phyloP scores from a whole-genome alignment of 345 rosid genomes.

The Euphorbia tirucalli region DNA sequence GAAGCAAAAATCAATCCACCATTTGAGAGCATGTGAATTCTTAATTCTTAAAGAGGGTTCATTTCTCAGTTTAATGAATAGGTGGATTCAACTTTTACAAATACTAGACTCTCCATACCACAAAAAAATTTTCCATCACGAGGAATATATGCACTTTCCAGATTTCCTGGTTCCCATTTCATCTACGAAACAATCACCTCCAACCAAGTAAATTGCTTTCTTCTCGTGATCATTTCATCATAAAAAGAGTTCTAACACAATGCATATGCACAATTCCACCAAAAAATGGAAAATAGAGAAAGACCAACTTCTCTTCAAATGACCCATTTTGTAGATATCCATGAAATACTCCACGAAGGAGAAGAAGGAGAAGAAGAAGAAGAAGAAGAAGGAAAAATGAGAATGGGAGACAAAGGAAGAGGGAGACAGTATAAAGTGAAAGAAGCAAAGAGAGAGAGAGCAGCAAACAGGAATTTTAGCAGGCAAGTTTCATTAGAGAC shows the following conservation, averaged over 20 bases:
- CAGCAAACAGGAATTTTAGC: constrained; percentile 75
- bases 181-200: constrained; percentile 17
- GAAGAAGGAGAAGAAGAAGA: constrained; percentile 46
- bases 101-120: background rate
- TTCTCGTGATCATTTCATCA: constrained; percentile 32
- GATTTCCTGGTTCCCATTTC: constrained; percentile 31
- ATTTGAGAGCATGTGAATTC: background rate
- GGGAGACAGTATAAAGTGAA: constrained; percentile 30
- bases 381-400: constrained; percentile 27
- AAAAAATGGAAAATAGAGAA: constrained; percentile 20
- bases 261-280: background rate
- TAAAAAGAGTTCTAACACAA: background rate
- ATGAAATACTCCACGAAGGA: constrained; percentile 51
- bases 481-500: too few relatives aligned
- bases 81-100: background rate
- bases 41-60: background rate
- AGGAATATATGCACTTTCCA: constrained; percentile 27
- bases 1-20: too few relatives aligned
- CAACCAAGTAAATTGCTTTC: constrained; percentile 1
- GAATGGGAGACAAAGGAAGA: constrained; percentile 29
- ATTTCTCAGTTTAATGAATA: background rate
- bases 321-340: constrained; percentile 62
- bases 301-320: constrained; percentile 18
- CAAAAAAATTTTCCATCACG: constrained; percentile 37
- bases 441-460: constrained; percentile 44